Percentiles rank a stretch among this genome's conserved stretches.
These are phyloP conservation scores for Entoloma clypeatum DNA, from an alignment of 1,284 basidiomycete genomes.

Conservation along the genomic window DNA sequence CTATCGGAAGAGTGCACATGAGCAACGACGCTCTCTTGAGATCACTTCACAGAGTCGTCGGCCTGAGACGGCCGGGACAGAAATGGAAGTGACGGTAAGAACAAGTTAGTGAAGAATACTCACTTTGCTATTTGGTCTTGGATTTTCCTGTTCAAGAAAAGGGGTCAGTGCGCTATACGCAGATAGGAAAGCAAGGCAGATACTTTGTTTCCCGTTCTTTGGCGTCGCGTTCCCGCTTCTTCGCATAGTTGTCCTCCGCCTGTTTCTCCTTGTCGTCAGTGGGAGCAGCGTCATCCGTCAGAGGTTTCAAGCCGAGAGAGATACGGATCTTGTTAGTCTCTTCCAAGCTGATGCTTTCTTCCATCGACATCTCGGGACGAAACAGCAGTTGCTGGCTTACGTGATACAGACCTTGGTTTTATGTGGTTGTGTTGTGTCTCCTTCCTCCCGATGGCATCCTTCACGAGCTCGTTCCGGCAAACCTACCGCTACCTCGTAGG, in stretches of 20 bases:
- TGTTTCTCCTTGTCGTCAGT: conserved; percentile 69
- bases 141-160: conserved; percentile 50
- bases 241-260: conserved; percentile 83
- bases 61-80: conserved; percentile 37
- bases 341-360: conserved; percentile 89
- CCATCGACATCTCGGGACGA: conserved; percentile 57
- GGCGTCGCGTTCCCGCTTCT: conserved; percentile 63
- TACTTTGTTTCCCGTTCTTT: conserved; percentile 78
- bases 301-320: conserved; percentile 89
- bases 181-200: conserved; percentile 20
- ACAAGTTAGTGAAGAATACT: conserved; percentile 41
- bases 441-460: conserved; percentile 37
- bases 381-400: conserved; percentile 21
- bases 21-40: conserved; percentile 38
- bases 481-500: conserved; percentile 51
- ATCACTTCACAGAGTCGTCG: conserved; percentile 22
- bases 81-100: conserved; percentile 51
- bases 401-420: conserved; percentile 19
- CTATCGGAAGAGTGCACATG: conserved; percentile 50
- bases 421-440: conserved; percentile 13
- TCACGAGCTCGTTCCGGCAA: conserved; percentile 40
- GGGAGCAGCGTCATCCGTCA: conserved; percentile 72
- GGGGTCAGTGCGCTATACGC: conserved; percentile 26
- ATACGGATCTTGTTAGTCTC: conserved; percentile 98
- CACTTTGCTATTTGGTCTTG: conserved; percentile 85